Evolutionary conservation across 345 rosid species (phyloP).

Genomic region (Odontarrhena argentea): DNA sequence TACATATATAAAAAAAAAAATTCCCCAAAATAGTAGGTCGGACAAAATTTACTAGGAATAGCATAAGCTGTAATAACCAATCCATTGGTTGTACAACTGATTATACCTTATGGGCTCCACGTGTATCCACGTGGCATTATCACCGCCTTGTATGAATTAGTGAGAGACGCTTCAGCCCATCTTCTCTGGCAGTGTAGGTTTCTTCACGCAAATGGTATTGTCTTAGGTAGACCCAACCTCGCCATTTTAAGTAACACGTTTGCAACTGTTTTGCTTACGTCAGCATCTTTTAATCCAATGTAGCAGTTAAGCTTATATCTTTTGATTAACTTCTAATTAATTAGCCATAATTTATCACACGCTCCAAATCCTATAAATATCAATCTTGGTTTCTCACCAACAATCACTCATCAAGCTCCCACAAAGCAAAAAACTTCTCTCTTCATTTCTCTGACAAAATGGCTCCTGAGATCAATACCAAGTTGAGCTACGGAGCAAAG

Average conservation of each 20-base stretch:
- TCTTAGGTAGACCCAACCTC: not conserved
- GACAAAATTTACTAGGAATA: not conserved
- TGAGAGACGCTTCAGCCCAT: slow-evolving; percentile 17
- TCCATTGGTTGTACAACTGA: not conserved
- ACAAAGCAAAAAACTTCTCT: not conserved
- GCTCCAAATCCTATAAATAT: slow-evolving; percentile 17
- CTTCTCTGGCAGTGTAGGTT: not conserved
- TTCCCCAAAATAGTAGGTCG: no score
- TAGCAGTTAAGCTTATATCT: not conserved
- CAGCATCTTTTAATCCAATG: not conserved
- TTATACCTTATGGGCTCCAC: slow-evolving; percentile 13
- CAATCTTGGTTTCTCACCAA: slow-evolving; percentile 11
- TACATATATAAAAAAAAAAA: no score
- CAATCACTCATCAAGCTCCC: slow-evolving; percentile 20
- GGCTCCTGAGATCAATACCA: slow-evolving; percentile 42
- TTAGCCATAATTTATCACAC: slow-evolving; percentile 1
- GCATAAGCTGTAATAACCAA: not conserved
- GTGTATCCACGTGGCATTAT: slow-evolving; percentile 2
- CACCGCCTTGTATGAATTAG: not conserved
- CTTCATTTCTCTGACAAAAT: slow-evolving; percentile 28
- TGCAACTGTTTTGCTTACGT: slow-evolving; percentile 1
- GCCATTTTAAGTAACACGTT: not conserved
- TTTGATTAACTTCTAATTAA: not conserved
- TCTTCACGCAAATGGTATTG: not conserved
- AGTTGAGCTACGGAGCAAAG: slow-evolving; percentile 11